Evolutionary conservation across 768 basidiomycete species (phyloP), one percentile per base, ranked within the genome.

Genomic region (Coprinopsis strossmayeri): DNA sequence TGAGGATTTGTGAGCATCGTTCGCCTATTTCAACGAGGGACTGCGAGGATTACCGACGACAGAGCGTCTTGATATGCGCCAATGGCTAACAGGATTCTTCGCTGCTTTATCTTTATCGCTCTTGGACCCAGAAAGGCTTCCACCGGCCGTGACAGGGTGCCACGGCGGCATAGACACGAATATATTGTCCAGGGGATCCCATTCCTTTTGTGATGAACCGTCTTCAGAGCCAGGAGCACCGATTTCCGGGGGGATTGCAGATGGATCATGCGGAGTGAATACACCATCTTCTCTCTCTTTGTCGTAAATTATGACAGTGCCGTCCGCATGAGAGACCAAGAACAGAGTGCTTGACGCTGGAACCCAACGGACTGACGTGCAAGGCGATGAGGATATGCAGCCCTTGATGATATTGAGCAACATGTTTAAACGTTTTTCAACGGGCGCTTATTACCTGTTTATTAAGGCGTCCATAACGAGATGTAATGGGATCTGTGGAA

Each of bases 291-390:
- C 91, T 26, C 89, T 84, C 57, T 94, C 91, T 59, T 84, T 91
- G 66, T 94, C 92, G 57, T 91, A 94, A 15, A 92, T 80, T 32
- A 93, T 76, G 51, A 95, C 83, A 3, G 91, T 85, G 3, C 92
- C 92, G 55, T 95, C 90, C 20, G 86, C 87, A 61, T 94, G 89
- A 4, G 89, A 86, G 13, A 84, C 90, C 26, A 93, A 74, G 61
- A 95, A 93, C 15, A 92, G 76, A 30, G 84, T 84, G 1, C 82
- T 71, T 0, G 88, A 88, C 2, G 77, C 74, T 5, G 90, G 89
- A 4, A 93, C 87, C 91, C 92, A 93, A 53, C 81, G 81, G 26
- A 94, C 80, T n/a, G 87, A 76, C n/a, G 91, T 91, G 61, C 91
- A 90, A 5, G 86, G 78, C 3, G 89, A 90, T 40, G 71, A 77